These are phyloP conservation scores for Lipomyces spencermartinsiae DNA, from an alignment of 805 yeast genomes.

Conservation along the genomic window DNA sequence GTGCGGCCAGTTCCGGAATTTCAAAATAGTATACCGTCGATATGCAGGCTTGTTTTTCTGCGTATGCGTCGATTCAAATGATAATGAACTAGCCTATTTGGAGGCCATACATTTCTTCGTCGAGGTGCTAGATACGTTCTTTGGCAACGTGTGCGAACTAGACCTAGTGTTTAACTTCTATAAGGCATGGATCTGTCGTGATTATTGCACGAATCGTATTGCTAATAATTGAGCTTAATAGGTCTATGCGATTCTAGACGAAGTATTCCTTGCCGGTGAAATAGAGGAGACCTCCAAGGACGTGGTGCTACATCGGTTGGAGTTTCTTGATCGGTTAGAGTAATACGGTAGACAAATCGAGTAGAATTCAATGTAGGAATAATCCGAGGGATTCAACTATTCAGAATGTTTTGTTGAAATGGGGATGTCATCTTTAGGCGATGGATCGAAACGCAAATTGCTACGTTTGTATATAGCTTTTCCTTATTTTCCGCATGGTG, in stretches of 20 bases:
- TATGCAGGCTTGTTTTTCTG: slow-evolving; percentile 92
- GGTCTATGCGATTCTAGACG: slow-evolving; percentile 79
- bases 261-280: slow-evolving; percentile 89
- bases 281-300: slow-evolving; percentile 82
- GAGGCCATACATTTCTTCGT: slow-evolving; percentile 88
- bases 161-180: slow-evolving; percentile 92
- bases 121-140: slow-evolving; percentile 83
- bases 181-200: slow-evolving; percentile 50
- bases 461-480: not conserved
- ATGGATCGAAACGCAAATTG: not conserved
- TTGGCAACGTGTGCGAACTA: slow-evolving; percentile 90
- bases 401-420: not conserved
- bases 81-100: slow-evolving; percentile 80
- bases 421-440: not conserved
- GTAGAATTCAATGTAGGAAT: too few species aligned
- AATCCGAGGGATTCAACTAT: not conserved
- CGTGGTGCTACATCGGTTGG: slow-evolving; percentile 67
- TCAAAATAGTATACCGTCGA: slow-evolving; percentile 79
- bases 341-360: slow-evolving; percentile 41
- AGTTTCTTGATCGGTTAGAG: slow-evolving; percentile 67
- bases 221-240: not conserved
- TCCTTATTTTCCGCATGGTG: not conserved
- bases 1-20: slow-evolving; percentile 55
- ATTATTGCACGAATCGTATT: too few species aligned
- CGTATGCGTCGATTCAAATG: slow-evolving; percentile 77